Conservation (phyloP, 2,329 filamentous ascomycete species). For the Penicillium occitanis region DNA sequence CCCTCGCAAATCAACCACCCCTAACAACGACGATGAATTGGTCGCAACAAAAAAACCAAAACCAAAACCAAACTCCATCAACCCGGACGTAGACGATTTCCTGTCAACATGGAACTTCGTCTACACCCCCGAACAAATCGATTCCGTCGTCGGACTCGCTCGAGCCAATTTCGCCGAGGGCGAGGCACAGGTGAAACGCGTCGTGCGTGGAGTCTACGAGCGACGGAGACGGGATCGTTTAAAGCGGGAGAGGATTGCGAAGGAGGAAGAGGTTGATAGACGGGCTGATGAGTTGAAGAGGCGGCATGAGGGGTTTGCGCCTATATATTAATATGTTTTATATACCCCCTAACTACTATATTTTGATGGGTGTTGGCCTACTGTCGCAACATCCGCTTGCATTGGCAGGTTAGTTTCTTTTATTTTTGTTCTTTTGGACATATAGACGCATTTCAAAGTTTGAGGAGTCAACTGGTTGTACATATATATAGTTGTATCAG, state of each 20-base stretch:
- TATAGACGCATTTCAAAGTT: background rate
- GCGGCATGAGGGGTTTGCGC: slow-evolving; percentile 18
- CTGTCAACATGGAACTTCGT: slow-evolving; percentile 98
- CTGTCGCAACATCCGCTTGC: background rate
- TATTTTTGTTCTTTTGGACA: background rate
- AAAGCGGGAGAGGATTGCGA: slow-evolving; percentile 29
- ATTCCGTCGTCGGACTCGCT: slow-evolving; percentile 77
- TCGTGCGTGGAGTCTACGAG: slow-evolving; percentile 87
- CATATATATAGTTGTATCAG: background rate
- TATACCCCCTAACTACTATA: background rate
- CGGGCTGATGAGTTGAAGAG: slow-evolving; percentile 15
- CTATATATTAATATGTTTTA: slow-evolving; percentile 16
- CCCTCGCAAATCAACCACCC: slow-evolving; percentile 23
- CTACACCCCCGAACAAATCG: slow-evolving; percentile 87
- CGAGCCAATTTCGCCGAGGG: slow-evolving; percentile 85
- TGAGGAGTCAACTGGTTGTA: background rate
- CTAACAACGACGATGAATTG: background rate
- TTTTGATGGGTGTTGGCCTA: background rate
- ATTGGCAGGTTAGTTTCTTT: background rate
- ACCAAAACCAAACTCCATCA: slow-evolving; percentile 63
- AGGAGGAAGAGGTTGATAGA: slow-evolving; percentile 8
- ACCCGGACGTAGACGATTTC: slow-evolving; percentile 79
- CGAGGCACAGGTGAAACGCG: slow-evolving; percentile 70
- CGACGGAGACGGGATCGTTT: slow-evolving; percentile 67
- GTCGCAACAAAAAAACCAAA: slow-evolving; percentile 17